Evolutionary conservation across 768 basidiomycete genomes (phyloP).

Genomic region (Cyclocybe aegerita): DNA sequence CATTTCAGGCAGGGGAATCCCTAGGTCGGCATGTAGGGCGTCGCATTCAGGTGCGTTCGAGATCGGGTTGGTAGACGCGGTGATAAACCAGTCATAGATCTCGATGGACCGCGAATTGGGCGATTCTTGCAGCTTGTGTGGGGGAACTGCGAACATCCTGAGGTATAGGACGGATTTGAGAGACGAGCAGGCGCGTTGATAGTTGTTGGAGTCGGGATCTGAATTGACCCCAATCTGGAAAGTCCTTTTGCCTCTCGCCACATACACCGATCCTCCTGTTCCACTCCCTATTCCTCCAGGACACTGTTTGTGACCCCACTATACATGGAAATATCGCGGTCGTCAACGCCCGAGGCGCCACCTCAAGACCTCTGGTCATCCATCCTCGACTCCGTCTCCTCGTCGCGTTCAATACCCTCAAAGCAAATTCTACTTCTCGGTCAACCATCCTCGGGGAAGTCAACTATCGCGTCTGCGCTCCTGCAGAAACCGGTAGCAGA

Average conservation of each 20-base stretch:
- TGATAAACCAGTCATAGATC: slow-evolving; percentile 67
- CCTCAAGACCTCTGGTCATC: slow-evolving; percentile 90
- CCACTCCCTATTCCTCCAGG: no score
- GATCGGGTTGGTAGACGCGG: slow-evolving; percentile 73
- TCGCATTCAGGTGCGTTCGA: slow-evolving; percentile 78
- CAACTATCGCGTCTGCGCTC: slow-evolving; percentile 66
- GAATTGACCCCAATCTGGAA: slow-evolving; percentile 1
- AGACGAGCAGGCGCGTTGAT: not conserved
- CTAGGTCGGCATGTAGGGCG: slow-evolving; percentile 57
- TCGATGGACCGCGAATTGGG: slow-evolving; percentile 70
- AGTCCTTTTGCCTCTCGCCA: no score
- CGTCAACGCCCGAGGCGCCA: slow-evolving; percentile 70
- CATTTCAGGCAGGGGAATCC: slow-evolving; percentile 93
- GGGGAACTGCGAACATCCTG: slow-evolving; percentile 44
- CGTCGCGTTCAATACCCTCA: slow-evolving; percentile 75
- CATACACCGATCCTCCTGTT: no score
- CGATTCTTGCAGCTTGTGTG: slow-evolving; percentile 67
- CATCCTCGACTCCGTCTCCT: slow-evolving; percentile 86
- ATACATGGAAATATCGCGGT: slow-evolving; percentile 47
- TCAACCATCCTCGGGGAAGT: slow-evolving; percentile 77
- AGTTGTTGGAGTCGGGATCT: slow-evolving; percentile 12
- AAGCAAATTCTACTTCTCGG: slow-evolving; percentile 89
- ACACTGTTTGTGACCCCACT: no score
- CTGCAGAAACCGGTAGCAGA: slow-evolving; percentile 64
- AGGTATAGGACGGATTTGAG: not conserved